Conservation (phyloP, 805 yeast species). For the Suhomyces sp. region DNA sequence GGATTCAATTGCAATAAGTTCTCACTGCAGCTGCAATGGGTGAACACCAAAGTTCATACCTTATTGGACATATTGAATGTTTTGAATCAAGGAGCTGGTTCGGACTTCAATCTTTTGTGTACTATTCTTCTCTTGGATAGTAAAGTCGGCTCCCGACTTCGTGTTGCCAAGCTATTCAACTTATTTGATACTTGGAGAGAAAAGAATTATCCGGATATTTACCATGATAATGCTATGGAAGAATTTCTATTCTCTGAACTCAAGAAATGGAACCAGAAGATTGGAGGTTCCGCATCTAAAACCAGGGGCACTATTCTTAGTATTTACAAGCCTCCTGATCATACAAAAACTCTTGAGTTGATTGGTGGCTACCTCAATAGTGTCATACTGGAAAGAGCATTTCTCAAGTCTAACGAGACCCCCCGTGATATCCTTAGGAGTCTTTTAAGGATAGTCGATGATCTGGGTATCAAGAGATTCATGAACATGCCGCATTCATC, state of each 20-base stretch:
- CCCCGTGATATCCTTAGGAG: conserved; percentile 37
- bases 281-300: neutral
- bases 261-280: neutral
- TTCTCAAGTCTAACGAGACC: conserved; percentile 21
- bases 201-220: neutral
- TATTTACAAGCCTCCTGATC: conserved; percentile 12
- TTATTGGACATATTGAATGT: conserved; percentile 52
- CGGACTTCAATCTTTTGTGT: conserved; percentile 33
- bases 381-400: conserved; percentile 17
- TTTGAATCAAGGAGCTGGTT: conserved; percentile 27
- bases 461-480: conserved; percentile 34
- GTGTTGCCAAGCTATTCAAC: conserved; percentile 31
- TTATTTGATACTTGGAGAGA: conserved; percentile 11
- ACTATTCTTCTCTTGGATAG: conserved; percentile 27
- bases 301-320: conserved; percentile 2
- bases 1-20: conserved; percentile 46
- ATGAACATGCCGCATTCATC: conserved; percentile 13
- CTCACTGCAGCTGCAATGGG: conserved; percentile 53
- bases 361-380: conserved; percentile 12
- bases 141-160: conserved; percentile 17
- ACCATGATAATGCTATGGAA: conserved; percentile 5
- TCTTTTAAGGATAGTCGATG: conserved; percentile 29
- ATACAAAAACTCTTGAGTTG: conserved; percentile 13
- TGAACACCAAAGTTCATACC: conserved; percentile 41
- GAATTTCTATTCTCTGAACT: conserved; percentile 12